A percentile compares a stretch with the other conserved stretches of the same genome.
Conservation (phyloP, 768 basidiomycete species). For the Hypsizygus marmoreus region DNA sequence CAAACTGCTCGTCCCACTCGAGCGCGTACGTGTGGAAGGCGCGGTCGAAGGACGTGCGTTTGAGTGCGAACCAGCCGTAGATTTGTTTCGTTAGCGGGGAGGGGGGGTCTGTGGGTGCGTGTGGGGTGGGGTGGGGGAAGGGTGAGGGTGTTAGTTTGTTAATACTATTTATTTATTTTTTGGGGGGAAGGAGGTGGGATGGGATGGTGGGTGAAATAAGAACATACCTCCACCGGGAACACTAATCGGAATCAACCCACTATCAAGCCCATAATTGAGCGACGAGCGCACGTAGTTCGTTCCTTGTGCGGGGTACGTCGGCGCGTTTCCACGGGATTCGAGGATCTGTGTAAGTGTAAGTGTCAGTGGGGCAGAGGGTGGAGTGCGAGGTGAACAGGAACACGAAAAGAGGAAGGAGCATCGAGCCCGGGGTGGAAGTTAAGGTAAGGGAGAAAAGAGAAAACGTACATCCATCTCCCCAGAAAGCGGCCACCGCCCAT, state of each 20-base stretch:
- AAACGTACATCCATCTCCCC: conserved; percentile 52
- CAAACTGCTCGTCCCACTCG: conserved; percentile 75
- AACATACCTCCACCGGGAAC: conserved; percentile 7
- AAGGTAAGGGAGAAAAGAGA: conserved; percentile 25
- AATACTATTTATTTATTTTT: too few relatives aligned
- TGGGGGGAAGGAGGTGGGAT: conserved; percentile 25
- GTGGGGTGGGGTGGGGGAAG: background rate
- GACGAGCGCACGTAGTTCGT: conserved; percentile 58
- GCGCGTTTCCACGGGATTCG: conserved; percentile 62
- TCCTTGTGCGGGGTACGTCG: conserved; percentile 57
- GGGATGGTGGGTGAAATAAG: background rate
- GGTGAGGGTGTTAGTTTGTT: conserved; percentile 30
- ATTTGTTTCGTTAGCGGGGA: conserved; percentile 19
- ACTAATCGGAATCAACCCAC: conserved; percentile 12
- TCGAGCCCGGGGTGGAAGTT: too few relatives aligned
- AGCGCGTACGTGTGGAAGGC: conserved; percentile 73
- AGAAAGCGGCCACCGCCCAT: conserved; percentile 64
- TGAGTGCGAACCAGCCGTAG: conserved; percentile 56
- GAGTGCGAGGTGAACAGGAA: too few relatives aligned
- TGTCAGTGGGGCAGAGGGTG: conserved; percentile 37
- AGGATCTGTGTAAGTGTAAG: conserved; percentile 41
- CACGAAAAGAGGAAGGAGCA: too few relatives aligned
- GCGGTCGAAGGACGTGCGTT: conserved; percentile 50
- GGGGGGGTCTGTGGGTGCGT: conserved; percentile 6
- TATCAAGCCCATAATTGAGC: conserved; percentile 66